Evolutionary conservation across 2,329 filamentous ascomycete genomes (phyloP).

Genomic region (Alternaria longipes): DNA sequence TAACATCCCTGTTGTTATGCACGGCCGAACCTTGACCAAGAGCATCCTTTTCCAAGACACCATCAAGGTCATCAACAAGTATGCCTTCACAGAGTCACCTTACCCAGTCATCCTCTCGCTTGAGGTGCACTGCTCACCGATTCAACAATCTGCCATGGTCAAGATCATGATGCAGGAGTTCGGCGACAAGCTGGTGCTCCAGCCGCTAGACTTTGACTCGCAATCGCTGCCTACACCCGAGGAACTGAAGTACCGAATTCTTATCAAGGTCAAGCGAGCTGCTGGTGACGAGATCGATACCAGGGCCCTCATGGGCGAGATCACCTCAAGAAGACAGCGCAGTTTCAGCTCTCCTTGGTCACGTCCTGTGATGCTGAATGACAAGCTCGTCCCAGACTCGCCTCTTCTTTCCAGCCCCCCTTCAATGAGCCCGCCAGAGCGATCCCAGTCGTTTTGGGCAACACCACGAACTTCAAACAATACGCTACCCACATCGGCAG

Average conservation of each 20-base stretch:
- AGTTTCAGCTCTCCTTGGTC: constrained; percentile 83
- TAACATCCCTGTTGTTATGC: constrained; percentile 87
- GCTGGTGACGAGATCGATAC: constrained; percentile 57
- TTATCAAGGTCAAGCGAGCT: constrained; percentile 94
- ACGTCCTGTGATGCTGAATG: constrained; percentile 70
- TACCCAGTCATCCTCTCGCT: constrained; percentile 95
- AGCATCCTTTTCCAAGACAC: constrained; percentile 91
- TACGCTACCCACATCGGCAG: constrained; percentile 64
- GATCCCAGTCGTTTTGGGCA: constrained; percentile 56
- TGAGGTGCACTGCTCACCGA: constrained; percentile 87
- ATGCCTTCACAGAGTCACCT: constrained; percentile 86
- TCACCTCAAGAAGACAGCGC: constrained; percentile 56
- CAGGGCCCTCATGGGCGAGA: constrained; percentile 48
- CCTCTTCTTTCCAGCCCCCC: constrained; percentile 62
- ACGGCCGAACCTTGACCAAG: constrained; percentile 88
- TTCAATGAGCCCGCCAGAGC: constrained; percentile 62
- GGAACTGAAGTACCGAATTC: constrained; percentile 80
- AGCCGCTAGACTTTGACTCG: constrained; percentile 74
- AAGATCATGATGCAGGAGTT: constrained; percentile 88
- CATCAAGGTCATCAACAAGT: constrained; percentile 91
- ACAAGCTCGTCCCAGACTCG: constrained; percentile 58
- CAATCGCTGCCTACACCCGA: constrained; percentile 83
- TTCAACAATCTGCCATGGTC: constrained; percentile 88
- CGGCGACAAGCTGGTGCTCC: constrained; percentile 78
- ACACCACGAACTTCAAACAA: constrained; percentile 65